phyloP scores from a whole-genome alignment of 305 asterid species.

The Fraxinus albicans region DNA sequence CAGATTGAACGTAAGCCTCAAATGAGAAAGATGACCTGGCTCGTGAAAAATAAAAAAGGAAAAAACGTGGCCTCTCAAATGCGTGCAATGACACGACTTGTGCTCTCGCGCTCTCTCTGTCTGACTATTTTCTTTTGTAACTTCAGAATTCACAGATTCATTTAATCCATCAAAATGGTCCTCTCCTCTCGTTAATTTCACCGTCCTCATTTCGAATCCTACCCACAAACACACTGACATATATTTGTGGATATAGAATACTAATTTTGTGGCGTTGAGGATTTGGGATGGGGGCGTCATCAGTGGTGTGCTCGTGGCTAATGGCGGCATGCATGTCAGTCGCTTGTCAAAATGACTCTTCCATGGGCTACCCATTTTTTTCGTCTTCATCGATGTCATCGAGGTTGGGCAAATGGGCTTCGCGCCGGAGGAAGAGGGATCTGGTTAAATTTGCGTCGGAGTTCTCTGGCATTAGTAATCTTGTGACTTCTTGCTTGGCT shows the following conservation, averaged over 20 bases:
- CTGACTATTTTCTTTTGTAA: conserved; percentile 4
- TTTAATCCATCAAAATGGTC: conserved; percentile 30
- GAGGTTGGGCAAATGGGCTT: conserved; percentile 4
- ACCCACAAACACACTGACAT: neutral
- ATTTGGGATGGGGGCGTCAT: conserved; percentile 3
- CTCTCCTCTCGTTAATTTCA: conserved; percentile 34
- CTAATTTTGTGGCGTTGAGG: neutral
- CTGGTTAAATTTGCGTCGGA: conserved; percentile 32
- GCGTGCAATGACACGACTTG: conserved; percentile 15
- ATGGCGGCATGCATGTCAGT: conserved; percentile 56
- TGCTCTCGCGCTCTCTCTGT: conserved; percentile 16
- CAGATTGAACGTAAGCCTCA: conserved; percentile 12
- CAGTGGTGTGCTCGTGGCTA: conserved; percentile 33
- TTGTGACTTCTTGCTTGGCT: conserved; percentile 49
- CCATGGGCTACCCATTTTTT: conserved; percentile 38
- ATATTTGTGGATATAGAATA: neutral
- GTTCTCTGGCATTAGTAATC: conserved; percentile 37
- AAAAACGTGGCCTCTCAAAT: neutral
- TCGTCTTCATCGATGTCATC: conserved; percentile 21
- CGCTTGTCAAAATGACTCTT: conserved; percentile 45
- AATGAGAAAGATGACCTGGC: neutral
- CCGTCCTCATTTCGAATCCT: conserved; percentile 25
- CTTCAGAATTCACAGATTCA: conserved; percentile 1
- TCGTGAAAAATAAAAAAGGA: neutral
- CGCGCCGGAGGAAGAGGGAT: conserved; percentile 50